phyloP scores from a whole-genome alignment of 345 rosid species.

The Combretum micranthum region DNA sequence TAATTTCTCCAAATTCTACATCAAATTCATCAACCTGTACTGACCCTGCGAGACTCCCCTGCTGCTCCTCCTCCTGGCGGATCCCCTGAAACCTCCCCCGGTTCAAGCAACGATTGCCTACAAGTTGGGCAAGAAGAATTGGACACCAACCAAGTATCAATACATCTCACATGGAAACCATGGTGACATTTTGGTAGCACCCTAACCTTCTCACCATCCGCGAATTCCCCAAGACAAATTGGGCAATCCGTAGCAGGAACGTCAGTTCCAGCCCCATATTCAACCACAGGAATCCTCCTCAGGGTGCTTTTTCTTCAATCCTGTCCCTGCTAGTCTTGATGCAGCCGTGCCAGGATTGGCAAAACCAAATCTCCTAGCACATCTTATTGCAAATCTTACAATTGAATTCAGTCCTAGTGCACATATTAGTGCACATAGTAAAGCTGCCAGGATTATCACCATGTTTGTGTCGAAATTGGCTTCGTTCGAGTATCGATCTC shows the following conservation, averaged over 20 bases:
- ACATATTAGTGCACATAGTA: conserved; percentile 16
- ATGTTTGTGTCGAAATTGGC: conserved; percentile 17
- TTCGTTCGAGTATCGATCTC: conserved; percentile 7
- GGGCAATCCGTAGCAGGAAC: conserved; percentile 25
- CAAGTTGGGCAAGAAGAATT: conserved; percentile 33
- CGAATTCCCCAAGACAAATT: conserved; percentile 31
- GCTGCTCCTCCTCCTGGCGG: too few species aligned
- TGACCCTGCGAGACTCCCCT: too few species aligned
- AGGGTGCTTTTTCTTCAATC: conserved; percentile 16
- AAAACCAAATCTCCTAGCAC: conserved; percentile 4
- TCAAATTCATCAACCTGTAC: too few species aligned
- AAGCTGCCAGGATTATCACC: conserved; percentile 20
- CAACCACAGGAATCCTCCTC: conserved; percentile 19
- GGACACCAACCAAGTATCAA: conserved; percentile 24
- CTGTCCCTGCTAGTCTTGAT: conserved; percentile 11
- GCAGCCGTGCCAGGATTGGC: conserved; percentile 11
- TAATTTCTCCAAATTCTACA: too few species aligned
- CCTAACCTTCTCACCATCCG: conserved; percentile 25
- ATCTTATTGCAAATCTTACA: conserved; percentile 10
- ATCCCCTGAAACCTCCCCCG: too few species aligned
- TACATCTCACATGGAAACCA: conserved; percentile 28
- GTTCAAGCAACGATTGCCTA: conserved; percentile 24
- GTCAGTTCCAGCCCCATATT: conserved; percentile 7
- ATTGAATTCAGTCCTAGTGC: conserved; percentile 19
- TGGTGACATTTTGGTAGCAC: conserved; percentile 31